phyloP scores from a whole-genome alignment of 1,139 yeast genomes.

The Oligophagozyma castellii region DNA sequence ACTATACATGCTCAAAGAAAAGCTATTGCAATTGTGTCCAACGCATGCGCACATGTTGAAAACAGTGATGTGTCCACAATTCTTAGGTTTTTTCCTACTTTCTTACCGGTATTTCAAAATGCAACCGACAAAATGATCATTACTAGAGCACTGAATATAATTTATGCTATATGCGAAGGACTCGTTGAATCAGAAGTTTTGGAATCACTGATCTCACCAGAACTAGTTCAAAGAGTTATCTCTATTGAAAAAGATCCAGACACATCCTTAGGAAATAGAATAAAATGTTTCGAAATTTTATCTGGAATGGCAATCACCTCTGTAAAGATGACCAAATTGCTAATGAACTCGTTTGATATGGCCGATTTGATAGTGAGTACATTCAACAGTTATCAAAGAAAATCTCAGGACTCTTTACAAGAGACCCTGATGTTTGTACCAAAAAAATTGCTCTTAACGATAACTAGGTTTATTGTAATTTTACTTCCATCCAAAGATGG shows the following conservation, averaged over 20 bases:
- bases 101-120: conserved; percentile 48
- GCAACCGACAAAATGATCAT: conserved; percentile 34
- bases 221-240: conserved; percentile 11
- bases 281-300: conserved; percentile 18
- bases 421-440: conserved; percentile 71
- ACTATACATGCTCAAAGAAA: conserved; percentile 83
- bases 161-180: conserved; percentile 18
- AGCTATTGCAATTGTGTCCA: conserved; percentile 65
- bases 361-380: conserved; percentile 10
- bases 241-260: conserved; percentile 12
- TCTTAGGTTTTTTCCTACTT: conserved; percentile 44
- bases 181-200: conserved; percentile 9
- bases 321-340: conserved; percentile 8
- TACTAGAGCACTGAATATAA: conserved; percentile 11
- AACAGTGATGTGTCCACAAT: conserved; percentile 30
- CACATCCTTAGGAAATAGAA: conserved; percentile 12
- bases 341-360: conserved; percentile 11
- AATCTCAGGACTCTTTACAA: conserved; percentile 10
- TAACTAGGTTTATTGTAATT: conserved; percentile 43
- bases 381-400: conserved; percentile 13
- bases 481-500: conserved; percentile 36
- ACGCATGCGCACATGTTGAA: conserved; percentile 46
- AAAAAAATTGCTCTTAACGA: conserved; percentile 43
- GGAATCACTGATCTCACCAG: conserved; percentile 14
- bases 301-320: conserved; percentile 13